Conservation (phyloP, 1,284 basidiomycete species). For the Cutaneotrichosporon spelunceum region DNA sequence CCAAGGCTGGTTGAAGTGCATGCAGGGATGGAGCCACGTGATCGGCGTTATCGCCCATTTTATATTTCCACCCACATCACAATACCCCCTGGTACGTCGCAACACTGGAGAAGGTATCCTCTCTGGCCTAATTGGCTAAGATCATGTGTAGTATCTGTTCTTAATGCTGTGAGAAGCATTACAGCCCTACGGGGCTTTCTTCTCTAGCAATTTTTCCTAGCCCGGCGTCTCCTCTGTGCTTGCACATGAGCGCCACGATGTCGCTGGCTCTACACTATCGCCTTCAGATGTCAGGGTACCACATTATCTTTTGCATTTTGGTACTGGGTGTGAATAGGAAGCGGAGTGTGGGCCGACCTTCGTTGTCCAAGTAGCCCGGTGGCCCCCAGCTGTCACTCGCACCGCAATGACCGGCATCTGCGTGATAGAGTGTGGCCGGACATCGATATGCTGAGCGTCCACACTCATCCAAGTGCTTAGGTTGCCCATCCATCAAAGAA, state of each 20-base stretch:
- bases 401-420: no score
- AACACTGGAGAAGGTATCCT: slow-evolving; percentile 33
- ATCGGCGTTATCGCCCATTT: neutral
- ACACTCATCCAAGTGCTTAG: no score
- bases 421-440: no score
- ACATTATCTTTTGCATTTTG: slow-evolving; percentile 12
- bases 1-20: no score
- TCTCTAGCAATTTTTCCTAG: slow-evolving; percentile 42
- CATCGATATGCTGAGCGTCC: no score
- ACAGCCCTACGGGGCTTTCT: slow-evolving; percentile 38
- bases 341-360: no score
- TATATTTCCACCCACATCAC: neutral
- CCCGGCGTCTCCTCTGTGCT: slow-evolving; percentile 29
- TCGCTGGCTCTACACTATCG: slow-evolving; percentile 29
- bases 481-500: no score
- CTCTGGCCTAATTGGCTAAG: slow-evolving; percentile 53
- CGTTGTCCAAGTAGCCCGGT: no score
- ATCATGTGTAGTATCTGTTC: slow-evolving; percentile 54
- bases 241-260: slow-evolving; percentile 25
- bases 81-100: neutral
- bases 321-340: no score
- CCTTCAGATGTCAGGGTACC: slow-evolving; percentile 31
- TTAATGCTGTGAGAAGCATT: slow-evolving; percentile 48
- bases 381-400: no score
- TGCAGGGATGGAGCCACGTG: neutral